These are phyloP conservation scores for Naganishia friedmannii DNA, from an alignment of 768 basidiomycete genomes.

Conservation along the genomic window DNA sequence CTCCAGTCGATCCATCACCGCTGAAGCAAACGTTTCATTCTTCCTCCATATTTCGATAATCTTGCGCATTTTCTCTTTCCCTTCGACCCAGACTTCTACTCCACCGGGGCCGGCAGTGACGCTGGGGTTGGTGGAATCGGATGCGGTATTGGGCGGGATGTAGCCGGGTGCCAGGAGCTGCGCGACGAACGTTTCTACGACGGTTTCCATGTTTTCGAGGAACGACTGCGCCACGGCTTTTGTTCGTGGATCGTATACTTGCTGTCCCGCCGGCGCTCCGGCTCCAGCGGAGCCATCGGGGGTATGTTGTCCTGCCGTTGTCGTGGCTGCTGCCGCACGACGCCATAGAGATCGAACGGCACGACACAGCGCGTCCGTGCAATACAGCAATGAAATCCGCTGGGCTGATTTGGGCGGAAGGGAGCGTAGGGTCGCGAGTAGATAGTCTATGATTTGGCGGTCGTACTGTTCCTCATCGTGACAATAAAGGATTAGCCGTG, in stretches of 20 bases:
- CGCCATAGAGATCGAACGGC: constrained; percentile 9
- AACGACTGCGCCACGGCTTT: constrained; percentile 7
- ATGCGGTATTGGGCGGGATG: background rate
- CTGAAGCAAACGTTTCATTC: background rate
- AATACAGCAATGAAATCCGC: constrained; percentile 4
- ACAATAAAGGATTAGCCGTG: background rate
- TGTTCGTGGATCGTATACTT: constrained; percentile 14
- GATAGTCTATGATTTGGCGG: constrained; percentile 10
- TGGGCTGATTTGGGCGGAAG: constrained; percentile 1
- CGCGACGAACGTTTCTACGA: background rate
- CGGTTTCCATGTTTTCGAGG: constrained; percentile 12
- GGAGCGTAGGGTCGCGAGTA: background rate
- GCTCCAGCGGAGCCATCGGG: background rate
- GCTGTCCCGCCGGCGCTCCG: background rate
- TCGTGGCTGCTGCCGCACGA: background rate
- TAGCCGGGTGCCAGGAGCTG: background rate
- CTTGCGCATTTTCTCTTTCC: constrained; percentile 8
- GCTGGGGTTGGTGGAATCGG: background rate
- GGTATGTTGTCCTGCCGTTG: background rate
- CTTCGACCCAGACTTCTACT: constrained; percentile 6
- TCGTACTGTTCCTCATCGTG: background rate
- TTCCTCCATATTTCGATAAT: constrained; percentile 18
- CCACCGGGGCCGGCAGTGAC: background rate
- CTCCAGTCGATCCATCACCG: constrained; percentile 2
- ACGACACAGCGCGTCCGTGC: constrained; percentile 16